Evolutionary conservation across 2,329 filamentous ascomycete genomes (phyloP), one percentile per base, ranked within the genome.

Genomic region (Incumbomyces lentus): DNA sequence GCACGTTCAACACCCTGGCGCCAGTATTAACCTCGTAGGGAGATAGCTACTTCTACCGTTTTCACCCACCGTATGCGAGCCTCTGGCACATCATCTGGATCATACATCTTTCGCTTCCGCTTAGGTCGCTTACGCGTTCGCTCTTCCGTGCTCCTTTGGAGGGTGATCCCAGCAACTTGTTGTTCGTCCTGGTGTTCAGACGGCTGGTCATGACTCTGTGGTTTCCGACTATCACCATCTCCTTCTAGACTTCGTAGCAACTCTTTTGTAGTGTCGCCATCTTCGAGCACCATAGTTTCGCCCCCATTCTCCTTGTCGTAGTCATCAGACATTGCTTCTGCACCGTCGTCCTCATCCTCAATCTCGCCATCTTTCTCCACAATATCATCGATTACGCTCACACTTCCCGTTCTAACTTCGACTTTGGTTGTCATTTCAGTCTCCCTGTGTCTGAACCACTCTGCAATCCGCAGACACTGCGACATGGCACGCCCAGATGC

Each of bases 341-440:
- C 22, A 26, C 22, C 5, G 41, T 36, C 40, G 48, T 50, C 59
- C 51, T 53, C 39, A 41, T 4, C 14, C 36, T 54, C 34, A 14
- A 49, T 52, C n/a, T 54, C 56, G 34, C 51, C 46, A 18, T 63
- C 62, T 39, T 65, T 60, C 44, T 66, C 64, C 26, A 72, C 67
- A 45, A 82, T 69, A 67, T 81, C 78, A 65, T 82, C 78, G 46
- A 81, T 70, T 37, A 75, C 75, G 46, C 69, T 62, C 39, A 78
- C 71, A 59, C 65, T 76, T 19, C 76, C 76, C 51, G 75, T 76
- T 57, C 68, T 68, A 33, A 81, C 62, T 40, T 62, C 64, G 3
- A 80, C 74, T 6, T 55, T 58, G 58, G 70, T 79, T 50, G 65
- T 61, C 44, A 69, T 66, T 35, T 63, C 67, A 52, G 74, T 68